Evolutionary conservation across 129 eudicot species (phyloP).

Genomic region (Flaveria bidentis): DNA sequence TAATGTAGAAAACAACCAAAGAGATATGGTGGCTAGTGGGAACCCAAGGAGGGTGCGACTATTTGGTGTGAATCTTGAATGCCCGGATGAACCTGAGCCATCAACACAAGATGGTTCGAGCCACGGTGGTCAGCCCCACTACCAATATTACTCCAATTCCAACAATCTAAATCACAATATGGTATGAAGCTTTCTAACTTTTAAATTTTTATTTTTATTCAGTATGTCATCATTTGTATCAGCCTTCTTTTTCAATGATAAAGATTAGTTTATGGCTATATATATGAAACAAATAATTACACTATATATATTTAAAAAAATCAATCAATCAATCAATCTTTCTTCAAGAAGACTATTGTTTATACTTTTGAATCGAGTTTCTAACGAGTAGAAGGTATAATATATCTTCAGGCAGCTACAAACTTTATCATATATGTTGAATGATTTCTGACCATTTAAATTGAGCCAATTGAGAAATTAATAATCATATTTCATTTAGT

Average conservation of each 20-base stretch:
- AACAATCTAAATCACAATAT: conserved; percentile 41
- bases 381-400: too few species aligned
- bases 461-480: not conserved
- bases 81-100: conserved; percentile 47
- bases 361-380: too few species aligned
- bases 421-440: too few species aligned
- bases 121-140: conserved; percentile 49
- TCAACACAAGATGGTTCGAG: conserved; percentile 56
- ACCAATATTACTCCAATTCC: conserved; percentile 36
- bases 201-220: not conserved
- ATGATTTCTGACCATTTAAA: not conserved
- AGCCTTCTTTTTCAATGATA: not conserved
- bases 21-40: conserved; percentile 42
- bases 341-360: too few species aligned
- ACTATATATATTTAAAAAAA: too few species aligned
- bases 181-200: conserved; percentile 39
- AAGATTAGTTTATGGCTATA: not conserved
- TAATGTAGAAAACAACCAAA: conserved; percentile 35
- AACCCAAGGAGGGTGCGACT: conserved; percentile 61
- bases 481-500: conserved; percentile 17
- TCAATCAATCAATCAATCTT: too few species aligned
- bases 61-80: conserved; percentile 72
- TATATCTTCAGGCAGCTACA: too few species aligned
- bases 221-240: not conserved
- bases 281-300: too few species aligned